Evolutionary conservation across 2,329 filamentous ascomycete species (phyloP).

Genomic region (Tolypocladium tundrense): DNA sequence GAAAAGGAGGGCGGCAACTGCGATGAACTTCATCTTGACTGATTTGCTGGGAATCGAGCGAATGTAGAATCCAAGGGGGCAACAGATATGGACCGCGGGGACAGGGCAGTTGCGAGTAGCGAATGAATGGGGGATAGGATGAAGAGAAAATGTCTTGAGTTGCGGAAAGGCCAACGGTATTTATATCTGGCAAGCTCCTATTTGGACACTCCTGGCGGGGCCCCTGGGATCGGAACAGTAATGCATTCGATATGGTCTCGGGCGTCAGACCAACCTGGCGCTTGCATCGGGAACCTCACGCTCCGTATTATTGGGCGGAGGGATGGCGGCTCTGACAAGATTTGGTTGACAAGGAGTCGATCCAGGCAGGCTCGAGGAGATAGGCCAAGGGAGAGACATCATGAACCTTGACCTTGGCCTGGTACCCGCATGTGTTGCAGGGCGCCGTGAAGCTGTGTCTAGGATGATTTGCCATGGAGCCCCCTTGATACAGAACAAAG

Average conservation of each 20-base stretch:
- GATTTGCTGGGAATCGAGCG: not conserved
- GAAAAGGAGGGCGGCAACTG: not conserved
- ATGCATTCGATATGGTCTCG: not conserved
- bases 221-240: not conserved
- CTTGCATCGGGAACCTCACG: too few species aligned
- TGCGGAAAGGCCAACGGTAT: not conserved
- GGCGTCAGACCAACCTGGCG: not conserved
- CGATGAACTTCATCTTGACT: not conserved
- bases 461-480: not conserved
- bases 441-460: not conserved
- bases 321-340: too few species aligned
- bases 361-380: not conserved
- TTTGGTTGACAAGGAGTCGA: too few species aligned
- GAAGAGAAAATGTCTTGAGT: not conserved
- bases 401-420: not conserved
- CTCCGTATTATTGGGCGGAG: too few species aligned
- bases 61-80: not conserved
- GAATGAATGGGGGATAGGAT: not conserved
- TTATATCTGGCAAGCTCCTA: not conserved
- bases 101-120: not conserved
- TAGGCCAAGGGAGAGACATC: not conserved
- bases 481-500: not conserved
- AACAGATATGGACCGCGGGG: not conserved
- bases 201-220: too few species aligned
- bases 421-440: not conserved